These are phyloP conservation scores for Nitzschia inconspicua DNA, from an alignment of 108 stramenopile genomes.

Conservation along the genomic window DNA sequence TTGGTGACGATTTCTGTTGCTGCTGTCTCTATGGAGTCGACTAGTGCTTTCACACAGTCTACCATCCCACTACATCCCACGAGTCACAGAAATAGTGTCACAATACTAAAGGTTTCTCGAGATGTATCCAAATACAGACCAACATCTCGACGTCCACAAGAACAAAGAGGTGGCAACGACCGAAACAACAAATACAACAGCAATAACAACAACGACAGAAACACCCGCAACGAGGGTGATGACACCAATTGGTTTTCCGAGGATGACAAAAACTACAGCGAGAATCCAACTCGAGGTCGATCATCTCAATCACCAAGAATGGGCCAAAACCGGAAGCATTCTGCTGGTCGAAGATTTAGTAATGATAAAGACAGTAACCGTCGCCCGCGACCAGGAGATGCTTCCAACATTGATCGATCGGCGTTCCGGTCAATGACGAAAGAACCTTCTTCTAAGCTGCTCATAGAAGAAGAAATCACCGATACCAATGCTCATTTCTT, in stretches of 20 bases:
- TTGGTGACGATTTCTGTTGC: too few species aligned
- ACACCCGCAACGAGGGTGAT: not conserved
- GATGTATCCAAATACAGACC: too few species aligned
- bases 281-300: not conserved
- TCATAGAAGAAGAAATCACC: constrained; percentile 16
- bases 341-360: not conserved
- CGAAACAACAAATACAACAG: not conserved
- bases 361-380: not conserved
- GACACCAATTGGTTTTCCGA: not conserved
- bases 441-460: constrained; percentile 9
- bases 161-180: not conserved
- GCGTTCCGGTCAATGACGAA: too few species aligned
- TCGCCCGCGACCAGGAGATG: too few species aligned
- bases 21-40: too few species aligned
- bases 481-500: constrained; percentile 62
- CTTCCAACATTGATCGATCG: not conserved
- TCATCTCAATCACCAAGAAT: not conserved
- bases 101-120: too few species aligned
- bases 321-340: not conserved
- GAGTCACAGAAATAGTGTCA: too few species aligned
- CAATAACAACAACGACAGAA: not conserved
- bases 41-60: too few species aligned
- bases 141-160: too few species aligned
- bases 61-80: too few species aligned
- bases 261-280: not conserved